Base-by-base conservation (phyloP, 129 eudicot genomes). In the Pittosporum tobira region DNA sequence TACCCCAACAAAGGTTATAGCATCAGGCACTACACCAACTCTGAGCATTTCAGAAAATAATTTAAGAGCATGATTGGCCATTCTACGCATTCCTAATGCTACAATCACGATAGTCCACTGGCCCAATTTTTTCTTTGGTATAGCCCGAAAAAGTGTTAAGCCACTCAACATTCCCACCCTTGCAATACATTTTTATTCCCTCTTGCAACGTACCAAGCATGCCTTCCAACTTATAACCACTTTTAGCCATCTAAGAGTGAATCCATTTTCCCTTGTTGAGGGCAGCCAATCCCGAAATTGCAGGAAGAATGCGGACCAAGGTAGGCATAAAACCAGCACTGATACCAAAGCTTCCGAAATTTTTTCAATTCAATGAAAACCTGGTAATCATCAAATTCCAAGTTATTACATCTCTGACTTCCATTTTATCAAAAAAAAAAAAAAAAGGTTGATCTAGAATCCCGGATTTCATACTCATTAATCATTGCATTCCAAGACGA, bases 371-470 rank as follows among this genome's bases (percentile, higher is more conserved):
- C 51, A 25, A 19, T 36, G 70, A 70, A 50, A 69, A 66, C 63
- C 84, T 76, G 6, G 73, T 60, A 12, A 69, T 78, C 84, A 78
- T 73, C 16, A 73, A 53, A 50, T 73, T 73, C 76, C 79, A 78
- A 0, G 79, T 65, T 22, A 78, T 62, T 21, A 71, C 21, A 45
- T 58, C 61, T 24, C 50, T 67, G 3, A 34, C 64, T 9, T 43
- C 72, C 75, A 72, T 72, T 51, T 62, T 50, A 59, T 72, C 68
- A 67, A 77, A 72, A 67, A 77, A 55, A 19, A 67, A 77, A 55
- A 19, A 29, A 2, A 25, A 38, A 28, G 0, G 78, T 78, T 8
- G 75, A 72, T 31, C 26, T 57, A 57, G 57, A 36, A 42, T 72
- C 75, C 82, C 75, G 15, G 62, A 68, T 58, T 67, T 72, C 82